Evolutionary conservation across 2,329 filamentous ascomycete species (phyloP).

Genomic region (Calonectria hongkongensis): DNA sequence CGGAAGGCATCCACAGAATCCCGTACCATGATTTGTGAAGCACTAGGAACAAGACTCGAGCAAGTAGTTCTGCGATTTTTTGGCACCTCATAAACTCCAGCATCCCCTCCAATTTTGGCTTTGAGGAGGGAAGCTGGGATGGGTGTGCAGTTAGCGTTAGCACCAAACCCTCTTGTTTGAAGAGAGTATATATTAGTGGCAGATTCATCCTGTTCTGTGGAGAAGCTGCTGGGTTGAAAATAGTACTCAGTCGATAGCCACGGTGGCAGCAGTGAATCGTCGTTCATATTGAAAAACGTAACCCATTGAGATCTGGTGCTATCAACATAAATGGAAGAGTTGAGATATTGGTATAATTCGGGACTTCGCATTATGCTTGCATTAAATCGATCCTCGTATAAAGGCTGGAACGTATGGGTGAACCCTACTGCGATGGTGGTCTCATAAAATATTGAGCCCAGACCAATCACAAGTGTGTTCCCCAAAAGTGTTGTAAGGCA

Average conservation of each 20-base stretch:
- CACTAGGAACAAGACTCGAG: neutral
- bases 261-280: neutral
- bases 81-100: neutral
- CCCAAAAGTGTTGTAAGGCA: conserved; percentile 9
- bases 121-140: neutral
- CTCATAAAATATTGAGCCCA: conserved; percentile 29
- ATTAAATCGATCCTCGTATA: neutral
- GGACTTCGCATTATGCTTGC: neutral
- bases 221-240: neutral
- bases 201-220: neutral
- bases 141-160: neutral
- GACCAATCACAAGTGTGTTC: conserved; percentile 12
- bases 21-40: neutral
- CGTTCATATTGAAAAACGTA: neutral
- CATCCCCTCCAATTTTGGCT: neutral
- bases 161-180: conserved; percentile 9
- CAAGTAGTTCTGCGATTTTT: neutral
- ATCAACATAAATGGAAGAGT: neutral
- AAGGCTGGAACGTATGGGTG: neutral
- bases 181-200: neutral
- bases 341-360: neutral
- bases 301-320: neutral
- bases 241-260: conserved; percentile 24
- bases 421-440: neutral
- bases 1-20: too few species aligned